Base-by-base conservation (phyloP, 371 early-diverging fungal genomes). In the Smittium culicis region DNA sequence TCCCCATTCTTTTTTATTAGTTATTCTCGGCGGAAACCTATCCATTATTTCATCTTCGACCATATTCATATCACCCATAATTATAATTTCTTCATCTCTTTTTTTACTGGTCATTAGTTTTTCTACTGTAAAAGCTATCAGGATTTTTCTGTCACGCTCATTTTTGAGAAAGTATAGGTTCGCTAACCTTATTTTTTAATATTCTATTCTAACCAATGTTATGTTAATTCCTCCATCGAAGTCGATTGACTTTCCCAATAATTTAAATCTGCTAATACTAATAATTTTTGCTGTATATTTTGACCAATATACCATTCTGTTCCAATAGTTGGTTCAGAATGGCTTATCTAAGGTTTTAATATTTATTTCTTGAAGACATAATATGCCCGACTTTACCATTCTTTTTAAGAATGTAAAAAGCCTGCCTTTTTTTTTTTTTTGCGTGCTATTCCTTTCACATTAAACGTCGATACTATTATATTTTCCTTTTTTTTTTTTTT, bases 31-130 rank as follows among this genome's bases (percentile, higher is more conserved):
- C n/a, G 33, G 25, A 11, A 14, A 63, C 17, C 63, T 63, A 63
- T 63, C 63, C 25, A 11, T 63, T 30, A 30, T 27, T 34, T 63
- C 17, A 32, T 63, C 63, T 33, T 63, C 63, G n/a, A 35, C 63
- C 34, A 63, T 27, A 35, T 63, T 63, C n/a, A 63, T 34, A 33
- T 63, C 63, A 11, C 63, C 63, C 28, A 63, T 33, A 14, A 63
- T 33, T 24, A 63, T 63, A 27, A 59, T 59, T 29, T 59, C n/a
- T 59, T 59, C 60, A 63, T 63, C 2, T 27, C 35, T 63, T 2
- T 63, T 24, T 32, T n/a, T n/a, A 33, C 31, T n/a, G 8, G n/a
- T n/a, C 24, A 63, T 1, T n/a, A 30, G 24, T 33, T 63, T 63
- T 24, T n/a, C 33, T 35, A 33, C 32, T 45, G 45, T 45, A 33